Conservation (phyloP, 2,329 filamentous ascomycete genomes). For the Dothideomycetes sp. region DNA sequence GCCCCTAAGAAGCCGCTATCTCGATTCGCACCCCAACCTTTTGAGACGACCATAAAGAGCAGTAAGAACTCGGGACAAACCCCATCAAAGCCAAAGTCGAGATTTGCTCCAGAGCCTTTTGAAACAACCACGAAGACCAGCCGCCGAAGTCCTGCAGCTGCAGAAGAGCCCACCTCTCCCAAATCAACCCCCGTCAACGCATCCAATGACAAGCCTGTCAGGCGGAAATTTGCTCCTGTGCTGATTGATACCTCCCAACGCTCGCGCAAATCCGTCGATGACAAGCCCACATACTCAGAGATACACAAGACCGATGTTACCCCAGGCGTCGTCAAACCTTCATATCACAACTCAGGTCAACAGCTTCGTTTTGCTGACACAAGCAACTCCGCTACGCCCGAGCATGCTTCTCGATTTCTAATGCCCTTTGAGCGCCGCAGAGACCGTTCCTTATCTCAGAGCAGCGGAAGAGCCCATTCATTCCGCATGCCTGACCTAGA, state of each 20-base stretch:
- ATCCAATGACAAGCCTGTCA: slow-evolving; percentile 14
- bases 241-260: slow-evolving; percentile 71
- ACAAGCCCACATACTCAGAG: slow-evolving; percentile 49
- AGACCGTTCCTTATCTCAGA: slow-evolving; percentile 8
- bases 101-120: slow-evolving; percentile 22
- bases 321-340: slow-evolving; percentile 28
- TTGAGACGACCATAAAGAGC: slow-evolving; percentile 25
- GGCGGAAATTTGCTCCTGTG: slow-evolving; percentile 59
- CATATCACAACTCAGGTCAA: slow-evolving; percentile 6
- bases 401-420: neutral
- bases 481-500: slow-evolving; percentile 52
- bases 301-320: slow-evolving; percentile 64
- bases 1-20: slow-evolving; percentile 19
- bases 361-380: neutral
- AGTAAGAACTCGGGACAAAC: slow-evolving; percentile 13
- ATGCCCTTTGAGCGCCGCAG: slow-evolving; percentile 10
- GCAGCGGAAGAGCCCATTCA: slow-evolving; percentile 33
- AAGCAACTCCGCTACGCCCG: neutral
- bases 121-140: slow-evolving; percentile 17
- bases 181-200: slow-evolving; percentile 5
- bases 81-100: slow-evolving; percentile 12
- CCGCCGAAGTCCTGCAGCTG: slow-evolving; percentile 1
- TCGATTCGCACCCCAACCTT: slow-evolving; percentile 28
- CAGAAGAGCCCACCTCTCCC: slow-evolving; percentile 7
- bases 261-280: slow-evolving; percentile 55